These are phyloP conservation scores for Tetrahymena borealis DNA, from an alignment of 73 alveolate species.

Conservation along the genomic window DNA sequence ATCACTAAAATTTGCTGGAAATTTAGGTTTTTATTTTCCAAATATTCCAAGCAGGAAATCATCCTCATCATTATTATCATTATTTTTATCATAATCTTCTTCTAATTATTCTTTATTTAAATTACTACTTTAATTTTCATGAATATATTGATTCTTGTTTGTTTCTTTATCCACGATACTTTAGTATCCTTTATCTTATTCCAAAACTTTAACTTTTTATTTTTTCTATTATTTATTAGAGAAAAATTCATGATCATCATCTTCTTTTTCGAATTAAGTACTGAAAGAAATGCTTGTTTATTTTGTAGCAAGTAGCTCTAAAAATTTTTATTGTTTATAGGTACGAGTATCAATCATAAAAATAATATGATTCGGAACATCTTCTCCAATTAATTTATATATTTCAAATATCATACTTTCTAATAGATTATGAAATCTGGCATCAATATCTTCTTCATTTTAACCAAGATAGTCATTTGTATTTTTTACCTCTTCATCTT, in stretches of 20 bases:
- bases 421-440: neutral
- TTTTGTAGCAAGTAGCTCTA: neutral
- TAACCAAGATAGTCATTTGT: neutral
- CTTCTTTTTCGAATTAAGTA: neutral
- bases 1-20: neutral
- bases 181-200: neutral
- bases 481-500: neutral
- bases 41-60: neutral
- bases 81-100: neutral
- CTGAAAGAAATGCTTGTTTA: neutral
- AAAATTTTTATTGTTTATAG: neutral
- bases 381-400: neutral
- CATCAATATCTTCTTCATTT: neutral
- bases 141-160: neutral
- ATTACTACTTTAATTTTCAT: neutral
- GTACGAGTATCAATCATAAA: neutral
- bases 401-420: neutral
- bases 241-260: neutral
- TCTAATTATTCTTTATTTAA: neutral
- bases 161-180: neutral
- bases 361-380: neutral
- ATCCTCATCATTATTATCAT: neutral
- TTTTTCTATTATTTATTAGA: neutral
- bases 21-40: neutral
- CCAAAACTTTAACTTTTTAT: neutral